Percentiles rank a stretch among this genome's conserved stretches.
phyloP scores from a whole-genome alignment of 2,329 filamentous ascomycete species.

The Hymenoscyphus repandus region DNA sequence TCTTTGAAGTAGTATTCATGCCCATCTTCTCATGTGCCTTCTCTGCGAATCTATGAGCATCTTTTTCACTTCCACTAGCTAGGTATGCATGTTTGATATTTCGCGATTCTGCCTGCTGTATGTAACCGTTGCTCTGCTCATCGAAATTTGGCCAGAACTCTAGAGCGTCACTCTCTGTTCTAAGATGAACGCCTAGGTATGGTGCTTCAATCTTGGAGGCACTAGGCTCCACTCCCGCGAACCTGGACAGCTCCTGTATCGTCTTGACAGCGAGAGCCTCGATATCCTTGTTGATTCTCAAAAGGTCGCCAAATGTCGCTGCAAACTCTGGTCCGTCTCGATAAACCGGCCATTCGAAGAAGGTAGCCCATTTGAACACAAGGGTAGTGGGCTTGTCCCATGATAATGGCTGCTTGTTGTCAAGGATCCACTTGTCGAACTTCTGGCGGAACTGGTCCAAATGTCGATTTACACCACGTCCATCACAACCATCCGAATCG shows the following conservation, averaged over 20 bases:
- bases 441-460: conserved; percentile 23
- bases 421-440: conserved; percentile 23
- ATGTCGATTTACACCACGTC: conserved; percentile 24
- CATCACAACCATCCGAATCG: conserved; percentile 23
- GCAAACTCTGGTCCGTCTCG: conserved; percentile 43
- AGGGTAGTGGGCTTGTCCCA: conserved; percentile 18
- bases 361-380: conserved; percentile 25
- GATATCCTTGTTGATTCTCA: conserved; percentile 38
- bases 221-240: conserved; percentile 24
- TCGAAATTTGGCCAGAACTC: conserved; percentile 42
- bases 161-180: conserved; percentile 43
- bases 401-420: conserved; percentile 13
- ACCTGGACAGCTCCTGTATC: conserved; percentile 31
- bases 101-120: conserved; percentile 31
- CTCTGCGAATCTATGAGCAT: conserved; percentile 36
- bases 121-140: conserved; percentile 37
- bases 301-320: conserved; percentile 39
- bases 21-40: conserved; percentile 31
- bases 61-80: conserved; percentile 40
- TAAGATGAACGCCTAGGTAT: conserved; percentile 39
- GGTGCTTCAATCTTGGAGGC: conserved; percentile 13
- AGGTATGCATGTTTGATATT: conserved; percentile 39
- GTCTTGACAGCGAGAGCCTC: conserved; percentile 36
- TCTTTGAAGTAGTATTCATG: conserved; percentile 39
- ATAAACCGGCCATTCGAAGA: conserved; percentile 40